phyloP scores from a whole-genome alignment of 2,329 filamentous ascomycete species.

The Monosporascus sp. region DNA sequence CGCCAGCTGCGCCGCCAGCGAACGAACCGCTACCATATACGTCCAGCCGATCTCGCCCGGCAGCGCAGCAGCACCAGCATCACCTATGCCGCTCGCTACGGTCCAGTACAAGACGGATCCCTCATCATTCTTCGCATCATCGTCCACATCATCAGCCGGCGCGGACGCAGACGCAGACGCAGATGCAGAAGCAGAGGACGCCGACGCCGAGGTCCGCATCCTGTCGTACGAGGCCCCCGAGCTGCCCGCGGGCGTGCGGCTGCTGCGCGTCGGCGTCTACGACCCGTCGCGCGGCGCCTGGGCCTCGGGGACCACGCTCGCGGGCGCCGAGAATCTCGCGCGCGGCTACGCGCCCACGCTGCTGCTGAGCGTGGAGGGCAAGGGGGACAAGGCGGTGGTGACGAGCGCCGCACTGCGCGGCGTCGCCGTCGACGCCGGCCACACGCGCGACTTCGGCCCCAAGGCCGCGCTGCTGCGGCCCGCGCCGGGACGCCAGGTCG shows the following conservation, averaged over 20 bases:
- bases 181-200: conserved; percentile 14
- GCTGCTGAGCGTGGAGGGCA: conserved; percentile 43
- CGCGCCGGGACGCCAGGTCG: conserved; percentile 47
- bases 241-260: conserved; percentile 36
- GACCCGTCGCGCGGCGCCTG: conserved; percentile 41
- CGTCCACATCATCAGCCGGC: no score
- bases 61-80: conserved; percentile 28
- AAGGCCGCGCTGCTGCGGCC: conserved; percentile 47
- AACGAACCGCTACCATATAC: conserved; percentile 46
- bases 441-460: conserved; percentile 61
- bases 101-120: conserved; percentile 45
- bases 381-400: conserved; percentile 31
- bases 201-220: conserved; percentile 35
- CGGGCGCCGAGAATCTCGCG: conserved; percentile 51
- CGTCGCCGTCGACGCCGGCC: conserved; percentile 57
- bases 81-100: conserved; percentile 54
- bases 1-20: conserved; percentile 31
- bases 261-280: conserved; percentile 55
- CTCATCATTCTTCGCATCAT: no score
- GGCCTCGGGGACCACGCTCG: conserved; percentile 51
- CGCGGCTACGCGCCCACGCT: conserved; percentile 58
- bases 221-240: conserved; percentile 53
- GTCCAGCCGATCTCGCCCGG: conserved; percentile 42
- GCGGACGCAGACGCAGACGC: conserved; percentile 17
- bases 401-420: conserved; percentile 50